Base-by-base conservation (phyloP, 768 basidiomycete species). In the Crucibulum laeve region DNA sequence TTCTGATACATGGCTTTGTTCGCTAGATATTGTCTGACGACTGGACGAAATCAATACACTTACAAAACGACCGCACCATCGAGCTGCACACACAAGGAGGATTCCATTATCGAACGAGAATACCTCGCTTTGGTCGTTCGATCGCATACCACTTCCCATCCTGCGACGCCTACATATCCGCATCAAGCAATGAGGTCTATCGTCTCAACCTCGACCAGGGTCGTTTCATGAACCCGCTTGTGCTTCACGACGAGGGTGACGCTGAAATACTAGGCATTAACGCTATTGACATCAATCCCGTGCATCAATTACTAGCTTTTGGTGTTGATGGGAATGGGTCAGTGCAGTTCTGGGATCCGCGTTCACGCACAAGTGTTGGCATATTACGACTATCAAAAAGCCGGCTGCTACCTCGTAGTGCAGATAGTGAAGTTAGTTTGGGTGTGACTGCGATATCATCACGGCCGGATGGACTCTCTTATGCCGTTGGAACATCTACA, bases 1-100 rank as follows among this genome's bases (percentile, higher is more conserved):
- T 25, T 24, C 34, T 15, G 26, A 44, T 18, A 39, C 30, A 44
- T 38, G 21, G 43, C 32, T 35, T 32, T 45, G 5, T 28, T 33
- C 26, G 47, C 5, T 63, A 96, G 93, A 84, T 91, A 53, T 74
- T 98, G 5, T 97, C 94, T 1, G 89, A 94, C 57, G 95, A 98
- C 71, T 98, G 95, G 95, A 98, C 95, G 5, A 98, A 98, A 61
- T 85, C 90, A n/a, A 75, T 97, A 49, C 93, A 96, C 61, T 77
- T 99, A 2, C 96, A 98, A 74, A 85, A 86, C 39, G 93, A 97
- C 69, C 84, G 96, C n/a, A 89, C 90, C 4, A 63, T 99, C 43
- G 91, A 93, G 56, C 71, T 99, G 4, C 96, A 99, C 60, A 95
- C 91, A 0, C 96, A 98, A 61, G 80, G 88, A 36, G 91, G 92